phyloP scores from a whole-genome alignment of 805 yeast species.

The Candida argentea region DNA sequence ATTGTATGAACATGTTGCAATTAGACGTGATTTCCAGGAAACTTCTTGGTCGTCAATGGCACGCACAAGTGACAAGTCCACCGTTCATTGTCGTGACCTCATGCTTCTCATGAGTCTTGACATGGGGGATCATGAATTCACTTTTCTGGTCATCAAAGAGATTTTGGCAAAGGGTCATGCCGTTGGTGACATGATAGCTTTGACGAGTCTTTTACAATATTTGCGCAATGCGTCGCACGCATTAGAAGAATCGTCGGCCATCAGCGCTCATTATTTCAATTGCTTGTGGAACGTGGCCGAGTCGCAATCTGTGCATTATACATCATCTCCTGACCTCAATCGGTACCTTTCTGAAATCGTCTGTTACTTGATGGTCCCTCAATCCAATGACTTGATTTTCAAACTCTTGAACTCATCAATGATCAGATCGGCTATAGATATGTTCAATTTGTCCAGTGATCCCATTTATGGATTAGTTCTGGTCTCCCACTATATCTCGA shows the following conservation, averaged over 20 bases:
- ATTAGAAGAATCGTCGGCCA: conserved; percentile 8
- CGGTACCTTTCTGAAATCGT: conserved; percentile 22
- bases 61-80: conserved; percentile 3
- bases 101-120: conserved; percentile 23
- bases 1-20: conserved; percentile 22
- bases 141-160: conserved; percentile 27
- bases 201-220: conserved; percentile 20
- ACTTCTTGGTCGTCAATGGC: conserved; percentile 3
- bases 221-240: conserved; percentile 16
- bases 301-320: conserved; percentile 19
- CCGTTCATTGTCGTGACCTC: conserved; percentile 15
- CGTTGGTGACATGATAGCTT: conserved; percentile 17
- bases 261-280: conserved; percentile 18
- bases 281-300: conserved; percentile 26
- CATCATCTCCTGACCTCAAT: conserved; percentile 13
- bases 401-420: conserved; percentile 20
- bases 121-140: conserved; percentile 22
- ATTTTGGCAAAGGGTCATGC: conserved; percentile 21
- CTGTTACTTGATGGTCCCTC: conserved; percentile 9
- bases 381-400: conserved; percentile 5
- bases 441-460: conserved; percentile 17
- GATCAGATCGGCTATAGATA: conserved; percentile 16
- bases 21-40: conserved; percentile 25
- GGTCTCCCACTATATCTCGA: conserved; percentile 14
- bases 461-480: conserved; percentile 23